Percentiles rank a stretch among this genome's conserved stretches.
Evolutionary conservation across 768 basidiomycete species (phyloP).

Genomic region (Mycena belliarum): DNA sequence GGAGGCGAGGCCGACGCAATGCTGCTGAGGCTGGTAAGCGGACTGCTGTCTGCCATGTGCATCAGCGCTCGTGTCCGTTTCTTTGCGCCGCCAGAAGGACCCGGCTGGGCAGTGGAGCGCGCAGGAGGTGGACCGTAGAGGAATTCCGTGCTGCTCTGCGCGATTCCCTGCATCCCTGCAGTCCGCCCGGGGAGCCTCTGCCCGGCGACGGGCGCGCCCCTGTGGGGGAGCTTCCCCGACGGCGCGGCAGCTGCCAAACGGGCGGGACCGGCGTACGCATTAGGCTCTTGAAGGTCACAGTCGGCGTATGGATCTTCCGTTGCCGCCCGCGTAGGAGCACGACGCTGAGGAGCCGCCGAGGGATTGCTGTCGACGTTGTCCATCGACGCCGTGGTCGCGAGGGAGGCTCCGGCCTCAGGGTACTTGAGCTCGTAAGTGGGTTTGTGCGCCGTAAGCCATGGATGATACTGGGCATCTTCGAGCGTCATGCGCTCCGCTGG

Average conservation of each 20-base stretch:
- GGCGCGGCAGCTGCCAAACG: neutral
- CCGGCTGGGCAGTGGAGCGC: neutral
- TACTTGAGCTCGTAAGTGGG: constrained; percentile 1
- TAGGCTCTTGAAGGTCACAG: neutral
- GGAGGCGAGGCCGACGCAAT: neutral
- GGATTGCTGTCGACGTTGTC: neutral
- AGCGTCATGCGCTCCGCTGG: constrained; percentile 55
- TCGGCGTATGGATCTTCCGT: constrained; percentile 19
- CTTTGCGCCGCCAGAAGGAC: neutral
- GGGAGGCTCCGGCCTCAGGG: neutral
- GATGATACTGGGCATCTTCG: constrained; percentile 51
- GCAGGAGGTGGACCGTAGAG: neutral
- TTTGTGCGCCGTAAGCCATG: constrained; percentile 49
- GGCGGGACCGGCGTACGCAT: neutral
- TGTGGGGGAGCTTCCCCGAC: neutral
- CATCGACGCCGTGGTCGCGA: constrained; percentile 7
- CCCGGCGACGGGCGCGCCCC: neutral
- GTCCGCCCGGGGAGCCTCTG: no score
- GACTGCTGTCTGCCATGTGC: constrained; percentile 1
- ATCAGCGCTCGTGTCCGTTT: constrained; percentile 7
- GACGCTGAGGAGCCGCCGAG: neutral
- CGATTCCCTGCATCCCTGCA: neutral
- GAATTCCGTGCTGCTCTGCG: neutral
- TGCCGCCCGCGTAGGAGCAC: neutral
- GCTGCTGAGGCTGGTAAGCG: constrained; percentile 7